These are phyloP conservation scores for Hyphopichia pseudoburtonii DNA, from an alignment of 1,139 yeast genomes.

Conservation along the genomic window DNA sequence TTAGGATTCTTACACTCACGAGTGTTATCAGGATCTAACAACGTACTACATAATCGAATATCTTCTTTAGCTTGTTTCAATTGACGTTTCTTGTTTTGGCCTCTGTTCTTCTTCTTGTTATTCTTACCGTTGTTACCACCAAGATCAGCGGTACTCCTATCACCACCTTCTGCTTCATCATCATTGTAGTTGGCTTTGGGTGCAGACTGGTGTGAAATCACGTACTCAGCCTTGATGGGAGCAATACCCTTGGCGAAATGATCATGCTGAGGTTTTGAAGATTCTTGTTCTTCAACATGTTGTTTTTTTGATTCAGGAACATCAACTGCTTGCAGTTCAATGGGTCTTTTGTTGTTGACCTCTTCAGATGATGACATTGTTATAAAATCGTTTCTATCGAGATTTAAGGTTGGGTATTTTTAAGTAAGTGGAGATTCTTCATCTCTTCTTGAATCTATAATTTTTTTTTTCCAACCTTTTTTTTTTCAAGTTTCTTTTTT, in stretches of 20 bases:
- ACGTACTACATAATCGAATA: slow-evolving; percentile 64
- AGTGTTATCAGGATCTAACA: slow-evolving; percentile 50
- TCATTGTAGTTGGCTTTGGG: slow-evolving; percentile 48
- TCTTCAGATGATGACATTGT: too few species aligned
- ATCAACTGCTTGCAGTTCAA: too few species aligned
- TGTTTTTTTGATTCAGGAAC: slow-evolving; percentile 22
- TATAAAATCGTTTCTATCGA: too few species aligned
- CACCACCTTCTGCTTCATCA: slow-evolving; percentile 49
- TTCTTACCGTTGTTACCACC: slow-evolving; percentile 24
- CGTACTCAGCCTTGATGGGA: slow-evolving; percentile 61
- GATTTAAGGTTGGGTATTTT: too few species aligned
- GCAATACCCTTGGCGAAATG: slow-evolving; percentile 54
- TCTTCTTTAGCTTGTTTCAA: slow-evolving; percentile 68
- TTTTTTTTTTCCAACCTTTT: too few species aligned
- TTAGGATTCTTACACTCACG: slow-evolving; percentile 58
- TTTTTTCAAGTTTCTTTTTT: too few species aligned
- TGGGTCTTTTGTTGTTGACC: neutral
- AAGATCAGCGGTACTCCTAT: slow-evolving; percentile 25
- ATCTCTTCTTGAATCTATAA: too few species aligned
- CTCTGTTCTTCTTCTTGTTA: slow-evolving; percentile 50
- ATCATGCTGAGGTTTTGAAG: slow-evolving; percentile 5
- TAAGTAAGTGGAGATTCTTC: too few species aligned
- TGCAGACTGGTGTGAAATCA: slow-evolving; percentile 30
- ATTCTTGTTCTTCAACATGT: slow-evolving; percentile 13
- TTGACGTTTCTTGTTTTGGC: slow-evolving; percentile 89